phyloP scores from a whole-genome alignment of 2,329 filamentous ascomycete genomes.

The Colletotrichum graminicola region DNA sequence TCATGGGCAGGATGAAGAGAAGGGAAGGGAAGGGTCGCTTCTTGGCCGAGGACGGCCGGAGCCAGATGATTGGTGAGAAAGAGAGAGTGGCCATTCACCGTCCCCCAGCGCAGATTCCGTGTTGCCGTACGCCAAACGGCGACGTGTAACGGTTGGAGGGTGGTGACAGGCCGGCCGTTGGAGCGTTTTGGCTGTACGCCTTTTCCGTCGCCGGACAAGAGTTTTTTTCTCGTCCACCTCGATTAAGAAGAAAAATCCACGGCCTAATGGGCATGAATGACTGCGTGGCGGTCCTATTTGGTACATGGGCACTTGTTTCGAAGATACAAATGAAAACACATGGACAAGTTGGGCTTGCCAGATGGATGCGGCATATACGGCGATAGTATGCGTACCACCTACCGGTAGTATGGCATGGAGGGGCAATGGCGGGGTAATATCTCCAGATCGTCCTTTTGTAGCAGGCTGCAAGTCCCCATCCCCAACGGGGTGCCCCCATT shows the following conservation, averaged over 20 bases:
- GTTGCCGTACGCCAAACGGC: neutral
- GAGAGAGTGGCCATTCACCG: neutral
- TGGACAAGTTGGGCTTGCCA: neutral
- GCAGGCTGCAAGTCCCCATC: neutral
- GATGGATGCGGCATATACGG: neutral
- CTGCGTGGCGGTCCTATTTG: neutral
- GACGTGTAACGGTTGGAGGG: neutral
- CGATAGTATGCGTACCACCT: neutral
- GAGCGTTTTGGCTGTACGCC: neutral
- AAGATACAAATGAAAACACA: neutral
- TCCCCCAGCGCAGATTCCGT: neutral
- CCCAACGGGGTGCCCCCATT: neutral
- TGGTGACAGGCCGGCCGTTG: neutral
- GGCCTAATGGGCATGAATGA: neutral
- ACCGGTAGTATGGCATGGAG: neutral
- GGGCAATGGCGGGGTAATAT: neutral
- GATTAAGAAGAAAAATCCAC: neutral
- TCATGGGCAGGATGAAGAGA: constrained; percentile 7
- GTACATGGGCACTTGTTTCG: neutral
- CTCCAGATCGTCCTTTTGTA: neutral
- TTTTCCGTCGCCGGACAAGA: neutral
- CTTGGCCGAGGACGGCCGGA: neutral
- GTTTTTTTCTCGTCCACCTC: too few species aligned
- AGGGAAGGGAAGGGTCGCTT: neutral
- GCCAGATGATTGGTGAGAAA: neutral